These are phyloP conservation scores for Diaporthe caulivora DNA, from an alignment of 2,329 filamentous ascomycete genomes.

Conservation along the genomic window DNA sequence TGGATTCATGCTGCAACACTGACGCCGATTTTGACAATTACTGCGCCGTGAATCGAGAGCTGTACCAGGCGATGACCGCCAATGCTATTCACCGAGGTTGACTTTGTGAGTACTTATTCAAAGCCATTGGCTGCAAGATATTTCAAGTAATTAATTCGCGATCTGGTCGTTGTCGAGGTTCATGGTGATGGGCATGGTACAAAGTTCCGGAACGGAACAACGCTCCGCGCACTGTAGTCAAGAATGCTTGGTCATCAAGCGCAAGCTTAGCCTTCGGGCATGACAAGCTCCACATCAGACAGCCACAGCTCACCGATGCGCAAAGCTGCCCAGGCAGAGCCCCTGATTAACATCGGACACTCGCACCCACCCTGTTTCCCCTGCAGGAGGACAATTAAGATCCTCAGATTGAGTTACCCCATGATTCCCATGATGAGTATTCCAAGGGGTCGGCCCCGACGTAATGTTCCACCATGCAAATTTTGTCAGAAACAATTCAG, in stretches of 20 bases:
- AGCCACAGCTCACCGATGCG: neutral
- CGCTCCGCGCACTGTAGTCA: no score
- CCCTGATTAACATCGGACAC: neutral
- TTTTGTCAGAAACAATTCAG: constrained; percentile 16
- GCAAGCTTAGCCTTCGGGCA: neutral
- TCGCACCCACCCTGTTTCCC: neutral
- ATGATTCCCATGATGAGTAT: neutral
- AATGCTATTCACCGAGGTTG: neutral
- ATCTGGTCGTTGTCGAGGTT: neutral
- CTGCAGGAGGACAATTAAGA: neutral
- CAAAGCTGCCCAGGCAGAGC: neutral
- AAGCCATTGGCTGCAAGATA: neutral
- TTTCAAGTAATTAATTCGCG: neutral
- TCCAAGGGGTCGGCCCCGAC: neutral
- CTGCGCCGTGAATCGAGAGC: no score
- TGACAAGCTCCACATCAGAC: neutral
- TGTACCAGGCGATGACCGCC: neutral
- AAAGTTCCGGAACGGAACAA: neutral
- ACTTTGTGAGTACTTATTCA: neutral
- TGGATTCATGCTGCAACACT: neutral
- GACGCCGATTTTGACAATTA: neutral
- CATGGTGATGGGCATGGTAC: neutral
- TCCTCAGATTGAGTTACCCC: neutral
- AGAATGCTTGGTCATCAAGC: neutral
- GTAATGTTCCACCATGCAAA: neutral